Evolutionary conservation across 257 asterid species (phyloP).

Genomic region (Capsicum rhomboideum): DNA sequence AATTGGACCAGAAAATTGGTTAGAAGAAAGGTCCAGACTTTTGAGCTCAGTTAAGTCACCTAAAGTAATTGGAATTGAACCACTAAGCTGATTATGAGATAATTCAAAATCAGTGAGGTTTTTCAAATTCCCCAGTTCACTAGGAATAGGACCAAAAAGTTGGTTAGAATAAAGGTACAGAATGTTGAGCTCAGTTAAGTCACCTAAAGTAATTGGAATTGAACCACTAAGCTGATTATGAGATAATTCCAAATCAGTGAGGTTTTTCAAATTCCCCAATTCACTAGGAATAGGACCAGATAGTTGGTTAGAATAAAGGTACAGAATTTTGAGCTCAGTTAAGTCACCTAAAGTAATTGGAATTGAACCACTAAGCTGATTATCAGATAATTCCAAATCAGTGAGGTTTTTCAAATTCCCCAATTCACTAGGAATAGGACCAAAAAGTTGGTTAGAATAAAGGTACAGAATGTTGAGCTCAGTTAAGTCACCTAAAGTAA

Average conservation of each 20-base stretch:
- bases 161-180: not conserved
- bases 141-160: slow-evolving; percentile 7
- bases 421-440: not conserved
- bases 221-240: too few species aligned
- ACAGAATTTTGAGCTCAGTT: not conserved
- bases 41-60: too few species aligned
- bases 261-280: not conserved
- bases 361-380: too few species aligned
- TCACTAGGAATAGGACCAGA: slow-evolving; percentile 9
- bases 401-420: not conserved
- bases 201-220: too few species aligned
- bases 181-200: too few species aligned
- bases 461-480: not conserved
- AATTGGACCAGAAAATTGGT: too few species aligned
- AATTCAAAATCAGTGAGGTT: not conserved
- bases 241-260: too few species aligned
- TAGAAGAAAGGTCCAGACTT: too few species aligned
- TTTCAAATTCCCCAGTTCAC: slow-evolving; percentile 10
- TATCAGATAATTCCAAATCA: too few species aligned
- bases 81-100: slow-evolving; percentile 4
- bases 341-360: too few species aligned
- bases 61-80: slow-evolving; percentile 18
- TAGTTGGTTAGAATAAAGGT: not conserved
- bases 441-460: not conserved
- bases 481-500: not conserved